Conservation (phyloP, 1,284 basidiomycete species). For the Fomitiporia mediterranea region DNA sequence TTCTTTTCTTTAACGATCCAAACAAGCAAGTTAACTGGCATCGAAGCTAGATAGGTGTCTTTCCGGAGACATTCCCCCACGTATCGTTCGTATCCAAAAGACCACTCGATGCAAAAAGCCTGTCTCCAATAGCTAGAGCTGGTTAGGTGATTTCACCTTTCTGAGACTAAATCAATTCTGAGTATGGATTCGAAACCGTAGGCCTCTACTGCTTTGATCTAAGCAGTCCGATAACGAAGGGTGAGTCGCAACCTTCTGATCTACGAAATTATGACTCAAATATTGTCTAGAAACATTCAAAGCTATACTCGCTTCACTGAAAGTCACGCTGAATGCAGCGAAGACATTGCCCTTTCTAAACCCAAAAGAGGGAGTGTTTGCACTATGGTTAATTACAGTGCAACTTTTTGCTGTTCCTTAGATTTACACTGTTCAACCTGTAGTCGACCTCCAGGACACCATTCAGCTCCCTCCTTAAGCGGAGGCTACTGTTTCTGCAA, state of each 20-base stretch:
- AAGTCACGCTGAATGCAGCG: slow-evolving; percentile 29
- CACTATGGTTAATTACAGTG: slow-evolving; percentile 28
- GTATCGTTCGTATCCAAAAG: slow-evolving; percentile 19
- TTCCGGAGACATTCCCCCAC: slow-evolving; percentile 34
- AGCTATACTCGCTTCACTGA: slow-evolving; percentile 30
- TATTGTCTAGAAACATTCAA: slow-evolving; percentile 29
- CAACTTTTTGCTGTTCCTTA: background rate
- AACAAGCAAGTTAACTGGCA: background rate
- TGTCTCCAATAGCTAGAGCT: slow-evolving; percentile 29
- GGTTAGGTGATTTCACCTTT: slow-evolving; percentile 24
- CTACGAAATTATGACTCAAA: background rate
- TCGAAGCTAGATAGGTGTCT: slow-evolving; percentile 28
- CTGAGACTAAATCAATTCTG: background rate
- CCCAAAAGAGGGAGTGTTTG: slow-evolving; percentile 25
- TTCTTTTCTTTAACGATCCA: background rate
- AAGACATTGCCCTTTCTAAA: slow-evolving; percentile 18
- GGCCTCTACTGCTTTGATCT: slow-evolving; percentile 36
- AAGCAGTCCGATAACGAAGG: slow-evolving; percentile 32
- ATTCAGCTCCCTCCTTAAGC: slow-evolving; percentile 30
- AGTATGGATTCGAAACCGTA: slow-evolving; percentile 11
- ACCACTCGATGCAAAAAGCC: slow-evolving; percentile 4
- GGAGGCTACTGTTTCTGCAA: slow-evolving; percentile 38
- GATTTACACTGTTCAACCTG: background rate
- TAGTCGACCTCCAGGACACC: slow-evolving; percentile 37
- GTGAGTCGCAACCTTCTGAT: too few species aligned